phyloP scores from a whole-genome alignment of 345 rosid species.

The Eucalyptus tenuipes region DNA sequence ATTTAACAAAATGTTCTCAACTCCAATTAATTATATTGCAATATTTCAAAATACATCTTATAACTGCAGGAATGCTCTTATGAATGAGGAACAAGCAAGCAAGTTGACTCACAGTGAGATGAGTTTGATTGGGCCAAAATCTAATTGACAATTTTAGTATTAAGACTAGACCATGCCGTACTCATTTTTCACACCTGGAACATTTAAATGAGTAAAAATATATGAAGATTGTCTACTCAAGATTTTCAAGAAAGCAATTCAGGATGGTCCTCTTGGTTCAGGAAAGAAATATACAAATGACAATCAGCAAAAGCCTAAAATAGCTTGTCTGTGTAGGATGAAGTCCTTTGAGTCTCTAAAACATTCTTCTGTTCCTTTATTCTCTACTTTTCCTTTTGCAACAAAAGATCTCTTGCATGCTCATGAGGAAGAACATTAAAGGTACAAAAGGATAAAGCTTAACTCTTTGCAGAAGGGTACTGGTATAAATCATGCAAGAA shows the following conservation, averaged over 20 bases:
- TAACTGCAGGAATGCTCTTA: not conserved
- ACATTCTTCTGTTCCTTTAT: not conserved
- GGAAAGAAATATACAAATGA: not conserved
- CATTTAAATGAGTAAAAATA: not conserved
- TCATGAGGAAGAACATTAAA: not conserved
- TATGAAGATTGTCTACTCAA: not conserved
- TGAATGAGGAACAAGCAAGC: not conserved
- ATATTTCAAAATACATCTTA: not conserved
- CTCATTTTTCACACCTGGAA: not conserved
- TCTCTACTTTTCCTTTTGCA: not conserved
- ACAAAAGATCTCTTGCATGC: not conserved
- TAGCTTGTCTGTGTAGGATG: not conserved
- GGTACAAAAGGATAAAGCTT: not conserved
- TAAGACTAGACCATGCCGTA: not conserved
- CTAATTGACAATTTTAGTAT: not conserved
- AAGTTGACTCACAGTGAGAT: not conserved
- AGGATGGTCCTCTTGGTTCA: not conserved
- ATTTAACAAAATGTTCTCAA: not conserved
- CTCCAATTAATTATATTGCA: not conserved
- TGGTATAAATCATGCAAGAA: not conserved
- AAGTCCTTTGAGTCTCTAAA: not conserved
- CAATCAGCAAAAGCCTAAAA: not conserved
- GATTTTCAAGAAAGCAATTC: not conserved
- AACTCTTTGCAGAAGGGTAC: not conserved
- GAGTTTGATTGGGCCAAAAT: not conserved